Evolutionary conservation across 805 yeast species (phyloP).

Genomic region (Zygosaccharomyces kombuchaensis): DNA sequence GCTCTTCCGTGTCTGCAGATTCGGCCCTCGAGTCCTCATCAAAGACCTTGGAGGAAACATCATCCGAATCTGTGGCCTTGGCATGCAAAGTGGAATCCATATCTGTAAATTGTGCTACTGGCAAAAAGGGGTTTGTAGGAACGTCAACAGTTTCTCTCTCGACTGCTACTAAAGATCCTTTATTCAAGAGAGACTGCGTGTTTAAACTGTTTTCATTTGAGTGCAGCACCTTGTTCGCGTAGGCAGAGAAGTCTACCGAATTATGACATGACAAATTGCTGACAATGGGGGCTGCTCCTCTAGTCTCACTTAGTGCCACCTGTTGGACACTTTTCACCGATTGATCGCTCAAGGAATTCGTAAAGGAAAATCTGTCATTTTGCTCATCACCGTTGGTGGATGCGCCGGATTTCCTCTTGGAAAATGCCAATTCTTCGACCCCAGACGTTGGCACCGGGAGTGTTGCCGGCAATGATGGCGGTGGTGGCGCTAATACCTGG

Average conservation of each 20-base stretch:
- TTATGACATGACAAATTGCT: slow-evolving; percentile 4
- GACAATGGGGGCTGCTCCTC: slow-evolving; percentile 14
- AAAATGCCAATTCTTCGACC: background rate
- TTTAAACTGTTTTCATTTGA: background rate
- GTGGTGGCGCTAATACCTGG: background rate
- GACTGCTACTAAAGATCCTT: background rate
- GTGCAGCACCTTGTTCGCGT: background rate
- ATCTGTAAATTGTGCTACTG: background rate
- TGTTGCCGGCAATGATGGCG: background rate
- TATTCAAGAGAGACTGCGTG: background rate
- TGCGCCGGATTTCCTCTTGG: slow-evolving; percentile 6
- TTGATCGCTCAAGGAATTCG: slow-evolving; percentile 15
- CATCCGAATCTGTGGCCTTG: background rate
- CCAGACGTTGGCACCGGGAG: background rate
- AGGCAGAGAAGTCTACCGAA: background rate
- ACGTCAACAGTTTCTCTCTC: background rate
- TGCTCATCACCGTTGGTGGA: slow-evolving; percentile 8
- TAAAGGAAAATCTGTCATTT: slow-evolving; percentile 21
- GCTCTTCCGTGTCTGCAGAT: background rate
- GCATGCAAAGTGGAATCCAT: background rate
- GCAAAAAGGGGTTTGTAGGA: background rate
- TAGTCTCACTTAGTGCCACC: slow-evolving; percentile 13
- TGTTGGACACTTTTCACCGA: slow-evolving; percentile 21
- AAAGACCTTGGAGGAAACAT: background rate
- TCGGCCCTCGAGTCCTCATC: background rate